Evolutionary conservation across 2,329 filamentous ascomycete genomes (phyloP).

Genomic region (Thielaviopsis punctulata): DNA sequence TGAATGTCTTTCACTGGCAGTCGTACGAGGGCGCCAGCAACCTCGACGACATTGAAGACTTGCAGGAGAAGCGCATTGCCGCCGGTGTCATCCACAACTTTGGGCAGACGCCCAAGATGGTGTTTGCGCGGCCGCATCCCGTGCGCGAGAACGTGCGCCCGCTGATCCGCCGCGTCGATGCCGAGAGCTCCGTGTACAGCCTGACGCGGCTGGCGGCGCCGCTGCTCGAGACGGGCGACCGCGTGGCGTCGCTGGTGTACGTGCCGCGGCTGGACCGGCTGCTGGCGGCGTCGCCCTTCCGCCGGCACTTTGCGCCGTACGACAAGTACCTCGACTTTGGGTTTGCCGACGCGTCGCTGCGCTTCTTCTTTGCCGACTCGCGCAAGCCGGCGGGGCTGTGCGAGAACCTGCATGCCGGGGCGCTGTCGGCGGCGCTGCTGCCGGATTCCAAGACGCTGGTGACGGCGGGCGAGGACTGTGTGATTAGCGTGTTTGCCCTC

Average conservation of each 20-base stretch:
- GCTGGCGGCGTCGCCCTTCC: constrained; percentile 66
- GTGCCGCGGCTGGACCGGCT: constrained; percentile 66
- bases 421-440: constrained; percentile 68
- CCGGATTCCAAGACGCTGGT: constrained; percentile 82
- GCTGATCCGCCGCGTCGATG: constrained; percentile 53
- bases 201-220: constrained; percentile 65
- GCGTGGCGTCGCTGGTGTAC: constrained; percentile 63
- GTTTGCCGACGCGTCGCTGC: constrained; percentile 79
- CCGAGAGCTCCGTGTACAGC: constrained; percentile 46
- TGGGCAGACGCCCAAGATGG: constrained; percentile 89
- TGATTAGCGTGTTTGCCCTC: constrained; percentile 70
- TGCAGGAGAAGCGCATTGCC: constrained; percentile 69
- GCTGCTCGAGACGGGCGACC: constrained; percentile 58
- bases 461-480: constrained; percentile 83
- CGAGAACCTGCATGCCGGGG: constrained; percentile 84
- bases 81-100: constrained; percentile 98
- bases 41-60: constrained; percentile 77
- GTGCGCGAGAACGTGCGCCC: constrained; percentile 51
- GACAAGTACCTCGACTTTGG: constrained; percentile 95
- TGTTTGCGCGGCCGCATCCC: constrained; percentile 70
- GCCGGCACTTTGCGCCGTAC: constrained; percentile 77
- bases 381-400: constrained; percentile 74
- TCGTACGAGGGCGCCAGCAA: constrained; percentile 92
- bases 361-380: constrained; percentile 75
- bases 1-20: constrained; percentile 91